These are phyloP conservation scores for Lyophyllum semitale DNA, from an alignment of 768 basidiomycete species.

Conservation along the genomic window DNA sequence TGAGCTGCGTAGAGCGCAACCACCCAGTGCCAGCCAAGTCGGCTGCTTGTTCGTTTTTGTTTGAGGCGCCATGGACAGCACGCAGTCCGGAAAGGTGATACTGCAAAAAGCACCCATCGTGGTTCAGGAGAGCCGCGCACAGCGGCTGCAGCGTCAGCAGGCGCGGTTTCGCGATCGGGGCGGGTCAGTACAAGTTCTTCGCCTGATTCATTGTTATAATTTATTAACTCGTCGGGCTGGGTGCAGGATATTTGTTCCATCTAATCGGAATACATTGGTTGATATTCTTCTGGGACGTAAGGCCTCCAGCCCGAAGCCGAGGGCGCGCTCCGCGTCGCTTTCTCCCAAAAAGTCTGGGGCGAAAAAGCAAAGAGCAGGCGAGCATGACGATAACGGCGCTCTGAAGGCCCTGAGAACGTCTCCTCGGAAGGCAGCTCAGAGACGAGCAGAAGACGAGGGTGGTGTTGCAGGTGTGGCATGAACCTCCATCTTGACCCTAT, in stretches of 20 bases:
- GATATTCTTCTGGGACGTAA: constrained; percentile 22
- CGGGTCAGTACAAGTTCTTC: constrained; percentile 41
- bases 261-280: constrained; percentile 19
- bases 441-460: not conserved
- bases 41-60: not conserved
- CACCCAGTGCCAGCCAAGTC: not conserved
- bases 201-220: not conserved
- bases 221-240: not conserved
- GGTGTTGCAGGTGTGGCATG: constrained; percentile 8
- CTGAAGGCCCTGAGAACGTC: constrained; percentile 12
- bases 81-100: not conserved
- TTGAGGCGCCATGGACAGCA: constrained; percentile 2
- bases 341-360: constrained; percentile 27
- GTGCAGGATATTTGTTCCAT: constrained; percentile 21
- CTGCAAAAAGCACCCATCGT: constrained; percentile 6
- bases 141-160: constrained; percentile 63
- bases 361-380: not conserved
- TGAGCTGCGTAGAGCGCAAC: not conserved
- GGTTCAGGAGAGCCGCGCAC: constrained; percentile 61
- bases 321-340: constrained; percentile 27
- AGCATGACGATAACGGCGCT: not conserved
- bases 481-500: not conserved
- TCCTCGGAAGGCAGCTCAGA: constrained; percentile 12
- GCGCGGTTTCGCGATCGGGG: constrained; percentile 70
- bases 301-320: constrained; percentile 43